Evolutionary conservation across 192 early-diverging fungal genomes (phyloP), one percentile per base, ranked within the genome.

Genomic region (Rhizoclosmatium sp.): DNA sequence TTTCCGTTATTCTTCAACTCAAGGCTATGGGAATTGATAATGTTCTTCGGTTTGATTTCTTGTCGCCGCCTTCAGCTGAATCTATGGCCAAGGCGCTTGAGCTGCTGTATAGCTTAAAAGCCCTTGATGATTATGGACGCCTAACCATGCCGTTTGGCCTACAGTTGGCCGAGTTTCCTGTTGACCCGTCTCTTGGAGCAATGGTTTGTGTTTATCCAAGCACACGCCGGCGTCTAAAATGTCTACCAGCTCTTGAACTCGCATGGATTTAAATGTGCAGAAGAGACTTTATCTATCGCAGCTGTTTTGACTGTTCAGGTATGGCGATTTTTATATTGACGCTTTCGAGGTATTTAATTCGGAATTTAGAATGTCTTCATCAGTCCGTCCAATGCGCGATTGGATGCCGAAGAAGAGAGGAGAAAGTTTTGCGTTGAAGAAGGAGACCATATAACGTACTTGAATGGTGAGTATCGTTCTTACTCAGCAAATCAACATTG

Each of bases 11-110:
- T 10, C 70, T 95, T 2, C 93, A 93, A 49, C 80, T 96, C 7
- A 96, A 95, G 69, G 92, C 93, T 1, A 79, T 96, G 2, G 94
- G 94, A 9, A 91, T 96, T 56, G 90, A 94, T 49, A 94, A 94
- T 69, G 91, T 96, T 2, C 82, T 94, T 2, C 81, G 90, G 51
- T 96, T 95, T 78, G 91, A 94, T 40, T 96, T 93, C 80, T 78
- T 96, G 59, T 91, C 93, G 5, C 82, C 92, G 16, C 93, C 94
- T 19, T 92, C 93, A 12, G 87, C 91, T 3, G 88, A 91, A 51
- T 82, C 92, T 54, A 87, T 96, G 87, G 87, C 86, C 47, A 87
- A 90, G 49, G 90, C 92, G 1, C 75, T 94, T 2, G 59, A 90
- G 82, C 79, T 93, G n/a, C 71, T 95, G 16, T 92, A 93, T 80